phyloP scores from a whole-genome alignment of 164 flowering plant species.

The Tetrastigma voinierianum region DNA sequence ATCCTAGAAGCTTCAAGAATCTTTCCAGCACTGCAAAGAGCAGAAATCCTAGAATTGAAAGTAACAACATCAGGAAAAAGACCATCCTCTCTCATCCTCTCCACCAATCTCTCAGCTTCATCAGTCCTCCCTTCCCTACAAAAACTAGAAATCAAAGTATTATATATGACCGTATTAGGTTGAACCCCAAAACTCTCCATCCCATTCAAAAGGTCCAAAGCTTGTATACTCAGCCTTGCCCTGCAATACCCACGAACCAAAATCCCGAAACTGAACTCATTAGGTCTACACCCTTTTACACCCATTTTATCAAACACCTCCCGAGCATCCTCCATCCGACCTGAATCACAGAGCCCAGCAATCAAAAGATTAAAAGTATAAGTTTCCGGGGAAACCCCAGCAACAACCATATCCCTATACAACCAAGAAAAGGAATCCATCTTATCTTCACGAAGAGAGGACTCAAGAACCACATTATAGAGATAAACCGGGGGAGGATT shows the following conservation, averaged over 20 bases:
- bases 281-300: constrained; percentile 71
- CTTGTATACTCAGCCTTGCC: constrained; percentile 39
- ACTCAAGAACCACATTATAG: constrained; percentile 63
- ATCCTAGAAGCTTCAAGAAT: constrained; percentile 77
- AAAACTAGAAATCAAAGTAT: constrained; percentile 72
- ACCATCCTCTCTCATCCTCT: constrained; percentile 67
- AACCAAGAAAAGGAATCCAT: constrained; percentile 47
- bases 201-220: constrained; percentile 55
- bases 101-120: constrained; percentile 80
- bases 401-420: constrained; percentile 66
- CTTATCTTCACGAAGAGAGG: constrained; percentile 32
- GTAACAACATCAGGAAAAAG: constrained; percentile 80
- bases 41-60: constrained; percentile 85
- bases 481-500: constrained; percentile 45
- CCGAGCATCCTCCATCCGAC: constrained; percentile 62
- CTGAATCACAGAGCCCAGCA: constrained; percentile 53
- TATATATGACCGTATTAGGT: constrained; percentile 67
- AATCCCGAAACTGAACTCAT: constrained; percentile 77
- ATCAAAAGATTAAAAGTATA: constrained; percentile 80
- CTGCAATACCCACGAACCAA: constrained; percentile 85
- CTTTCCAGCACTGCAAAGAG: constrained; percentile 71
- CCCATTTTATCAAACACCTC: constrained; percentile 82
- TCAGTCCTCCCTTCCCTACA: constrained; percentile 69
- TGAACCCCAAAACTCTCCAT: constrained; percentile 46
- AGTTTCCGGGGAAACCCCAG: constrained; percentile 60